Base-by-base conservation (phyloP, 495 filamentous ascomycete species). In the Penicilliopsis zonata region DNA sequence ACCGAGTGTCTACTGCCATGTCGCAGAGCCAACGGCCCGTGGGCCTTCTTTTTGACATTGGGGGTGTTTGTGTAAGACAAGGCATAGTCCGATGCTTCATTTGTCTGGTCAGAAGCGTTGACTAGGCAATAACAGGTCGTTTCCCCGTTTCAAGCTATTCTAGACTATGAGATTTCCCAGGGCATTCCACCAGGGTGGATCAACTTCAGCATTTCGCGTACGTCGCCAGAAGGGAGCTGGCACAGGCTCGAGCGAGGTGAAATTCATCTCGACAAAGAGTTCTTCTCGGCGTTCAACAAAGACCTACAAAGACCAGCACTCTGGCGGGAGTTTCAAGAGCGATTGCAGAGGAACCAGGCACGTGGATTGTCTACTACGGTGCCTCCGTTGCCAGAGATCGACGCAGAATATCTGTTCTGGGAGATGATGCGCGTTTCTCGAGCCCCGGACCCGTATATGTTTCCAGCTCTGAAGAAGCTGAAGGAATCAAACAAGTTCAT, bases 11-110 rank as follows among this genome's bases (percentile, higher is more conserved):
- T n/a, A n/a, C 14, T 27, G n/a, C 6, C n/a, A 69, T 69, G 65
- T 35, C 52, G 25, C 43, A 50, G 22, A 44, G 34, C 33, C 44
- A 66, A 29, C 54, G 62, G 34, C 81, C 86, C 13, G 77, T 86
- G 46, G 86, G 83, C 35, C 59, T 94, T 18, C 64, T 98, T 23
- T 98, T 98, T 53, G 90, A 98, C 57, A 87, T 98, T 49, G 90
- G 90, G 27, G 90, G 90, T 39, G 90, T 98, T 43, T 90, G 83
- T 67, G 90, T 94, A 80, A 63, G 82, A 12, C 16, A 14, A 31
- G 18, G 4, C 4, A 37, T 9, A 16, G 9, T 9, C 23, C 33
- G 18, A 25, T 3, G 30, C 12, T 5, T 8, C 13, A 18, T 14
- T 9, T 3, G n/a, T 12, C 9, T 2, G 14, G 3, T 4, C 18